Evolutionary conservation across 2,329 filamentous ascomycete genomes (phyloP).

Genomic region (Clarireedia hainanense): DNA sequence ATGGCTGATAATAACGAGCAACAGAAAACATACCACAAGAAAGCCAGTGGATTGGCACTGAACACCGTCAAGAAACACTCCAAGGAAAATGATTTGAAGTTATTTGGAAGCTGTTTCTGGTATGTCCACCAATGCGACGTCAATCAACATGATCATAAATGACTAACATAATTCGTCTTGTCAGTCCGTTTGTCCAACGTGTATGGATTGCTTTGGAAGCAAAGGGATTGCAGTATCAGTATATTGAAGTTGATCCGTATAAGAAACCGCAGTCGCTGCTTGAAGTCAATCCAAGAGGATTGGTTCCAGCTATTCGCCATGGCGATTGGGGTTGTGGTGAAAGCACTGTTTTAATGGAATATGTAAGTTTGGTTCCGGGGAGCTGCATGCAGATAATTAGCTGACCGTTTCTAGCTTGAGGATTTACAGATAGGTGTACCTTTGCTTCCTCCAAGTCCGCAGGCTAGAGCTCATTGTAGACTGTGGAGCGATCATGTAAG

Average conservation of each 20-base stretch:
- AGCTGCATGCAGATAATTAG: background rate
- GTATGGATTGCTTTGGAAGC: slow-evolving; percentile 84
- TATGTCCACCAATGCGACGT: slow-evolving; percentile 33
- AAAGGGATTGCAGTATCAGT: slow-evolving; percentile 74
- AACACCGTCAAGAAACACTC: slow-evolving; percentile 62
- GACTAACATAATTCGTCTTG: slow-evolving; percentile 8
- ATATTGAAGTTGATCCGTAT: slow-evolving; percentile 78
- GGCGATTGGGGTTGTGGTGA: slow-evolving; percentile 79
- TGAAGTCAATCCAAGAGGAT: slow-evolving; percentile 67
- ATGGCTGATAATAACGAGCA: slow-evolving; percentile 35
- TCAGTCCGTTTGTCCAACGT: slow-evolving; percentile 70
- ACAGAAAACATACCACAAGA: slow-evolving; percentile 64
- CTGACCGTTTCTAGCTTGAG: slow-evolving; percentile 48
- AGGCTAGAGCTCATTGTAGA: slow-evolving; percentile 64
- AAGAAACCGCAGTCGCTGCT: slow-evolving; percentile 62
- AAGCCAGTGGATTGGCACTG: slow-evolving; percentile 63
- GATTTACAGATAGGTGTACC: slow-evolving; percentile 55
- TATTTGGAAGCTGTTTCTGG: slow-evolving; percentile 83
- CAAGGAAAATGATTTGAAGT: slow-evolving; percentile 63
- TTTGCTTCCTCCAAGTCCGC: slow-evolving; percentile 57
- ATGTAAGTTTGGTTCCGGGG: slow-evolving; percentile 42
- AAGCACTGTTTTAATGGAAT: slow-evolving; percentile 77
- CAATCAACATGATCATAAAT: slow-evolving; percentile 9
- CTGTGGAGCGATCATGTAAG: slow-evolving; percentile 75
- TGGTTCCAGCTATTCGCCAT: slow-evolving; percentile 70